Evolutionary conservation across 306 rosid species (phyloP).

Genomic region (Prunus persica): Prunus_persica_NCBIv2 NC_034014.1:7970001-7970500

Average conservation of each 20-base stretch:
- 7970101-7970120: background rate
- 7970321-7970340: background rate
- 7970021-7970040: background rate
- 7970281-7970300: background rate
- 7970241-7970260: background rate
- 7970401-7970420: conserved; percentile 27
- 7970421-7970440: conserved; percentile 27
- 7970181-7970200: background rate
- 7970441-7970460: conserved; percentile 53
- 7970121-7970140: background rate
- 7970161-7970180: background rate
- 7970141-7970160: background rate
- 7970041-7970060: background rate
- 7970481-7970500: conserved; percentile 54
- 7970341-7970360: background rate
- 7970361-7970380: background rate
- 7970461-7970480: conserved; percentile 45
- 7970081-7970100: background rate
- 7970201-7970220: background rate
- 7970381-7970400: conserved; percentile 29
- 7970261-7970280: background rate
- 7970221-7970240: background rate
- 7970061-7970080: background rate
- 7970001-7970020: background rate
- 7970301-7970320: background rate